Conservation (phyloP, 495 filamentous ascomycete species). For the Stereocaulon alpinum region DNA sequence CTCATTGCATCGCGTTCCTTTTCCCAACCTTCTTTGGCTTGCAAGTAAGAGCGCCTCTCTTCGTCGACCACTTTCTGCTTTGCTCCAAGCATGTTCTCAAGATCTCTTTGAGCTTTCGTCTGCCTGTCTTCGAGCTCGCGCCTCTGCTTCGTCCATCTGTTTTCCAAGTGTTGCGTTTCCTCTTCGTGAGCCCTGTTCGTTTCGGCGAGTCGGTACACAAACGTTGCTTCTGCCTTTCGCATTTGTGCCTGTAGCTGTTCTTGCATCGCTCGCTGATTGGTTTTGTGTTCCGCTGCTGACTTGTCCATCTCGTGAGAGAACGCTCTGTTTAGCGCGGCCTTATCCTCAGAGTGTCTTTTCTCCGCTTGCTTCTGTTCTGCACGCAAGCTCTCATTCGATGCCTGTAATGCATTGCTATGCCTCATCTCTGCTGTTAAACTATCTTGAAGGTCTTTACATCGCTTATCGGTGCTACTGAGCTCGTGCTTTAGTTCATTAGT, state of each 20-base stretch:
- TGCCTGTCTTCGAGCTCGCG: constrained; percentile 19
- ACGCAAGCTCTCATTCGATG: constrained; percentile 31
- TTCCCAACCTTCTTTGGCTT: constrained; percentile 18
- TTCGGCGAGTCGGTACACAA: constrained; percentile 8
- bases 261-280: constrained; percentile 17
- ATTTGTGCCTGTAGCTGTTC: constrained; percentile 22
- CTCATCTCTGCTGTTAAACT: constrained; percentile 32
- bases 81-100: constrained; percentile 12
- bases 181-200: constrained; percentile 12
- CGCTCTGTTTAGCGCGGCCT: constrained; percentile 17
- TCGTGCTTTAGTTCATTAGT: constrained; percentile 44
- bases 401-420: constrained; percentile 37
- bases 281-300: constrained; percentile 19
- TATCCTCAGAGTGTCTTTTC: constrained; percentile 19
- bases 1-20: constrained; percentile 15
- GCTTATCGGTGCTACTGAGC: constrained; percentile 46
- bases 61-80: constrained; percentile 20
- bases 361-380: constrained; percentile 21
- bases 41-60: constrained; percentile 8
- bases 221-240: constrained; percentile 6
- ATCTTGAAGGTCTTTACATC: constrained; percentile 42
- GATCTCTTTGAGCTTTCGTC: constrained; percentile 7
- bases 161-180: constrained; percentile 13
- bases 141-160: constrained; percentile 11
- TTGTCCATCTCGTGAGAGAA: constrained; percentile 21